These are phyloP conservation scores for Penicillium polonicum DNA, from an alignment of 2,329 filamentous ascomycete species.

Conservation along the genomic window DNA sequence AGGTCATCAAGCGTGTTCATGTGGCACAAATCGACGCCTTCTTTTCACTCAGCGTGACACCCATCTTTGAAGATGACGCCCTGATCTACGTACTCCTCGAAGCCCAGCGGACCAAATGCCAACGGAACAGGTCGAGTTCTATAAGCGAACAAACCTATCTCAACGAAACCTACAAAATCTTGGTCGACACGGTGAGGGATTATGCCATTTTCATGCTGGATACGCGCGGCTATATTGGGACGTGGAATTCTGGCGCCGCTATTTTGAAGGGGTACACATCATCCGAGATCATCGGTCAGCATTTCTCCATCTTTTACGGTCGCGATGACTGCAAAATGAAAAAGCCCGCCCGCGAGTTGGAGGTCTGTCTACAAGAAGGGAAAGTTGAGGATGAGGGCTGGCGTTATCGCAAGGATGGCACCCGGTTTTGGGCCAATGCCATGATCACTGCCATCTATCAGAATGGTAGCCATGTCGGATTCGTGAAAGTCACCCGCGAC, in stretches of 20 bases:
- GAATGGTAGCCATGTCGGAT: constrained; percentile 54
- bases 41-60: constrained; percentile 40
- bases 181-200: constrained; percentile 61
- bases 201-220: constrained; percentile 65
- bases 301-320: constrained; percentile 59
- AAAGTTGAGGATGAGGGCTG: constrained; percentile 60
- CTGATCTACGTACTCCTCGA: constrained; percentile 48
- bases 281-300: constrained; percentile 57
- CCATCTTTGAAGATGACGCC: constrained; percentile 42
- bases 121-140: constrained; percentile 20
- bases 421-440: constrained; percentile 61
- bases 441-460: constrained; percentile 58
- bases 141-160: constrained; percentile 47
- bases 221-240: constrained; percentile 54
- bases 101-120: constrained; percentile 38
- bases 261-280: constrained; percentile 56
- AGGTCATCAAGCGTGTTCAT: constrained; percentile 36
- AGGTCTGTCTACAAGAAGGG: constrained; percentile 55
- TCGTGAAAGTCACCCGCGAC: constrained; percentile 60
- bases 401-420: constrained; percentile 60
- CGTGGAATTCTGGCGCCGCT: constrained; percentile 59
- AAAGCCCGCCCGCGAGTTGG: constrained; percentile 55
- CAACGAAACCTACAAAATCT: constrained; percentile 59
- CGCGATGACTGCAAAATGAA: constrained; percentile 49
- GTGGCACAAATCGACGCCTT: constrained; percentile 13